phyloP scores from a whole-genome alignment of 441 rosid species.

The Omphalea diandra region DNA sequence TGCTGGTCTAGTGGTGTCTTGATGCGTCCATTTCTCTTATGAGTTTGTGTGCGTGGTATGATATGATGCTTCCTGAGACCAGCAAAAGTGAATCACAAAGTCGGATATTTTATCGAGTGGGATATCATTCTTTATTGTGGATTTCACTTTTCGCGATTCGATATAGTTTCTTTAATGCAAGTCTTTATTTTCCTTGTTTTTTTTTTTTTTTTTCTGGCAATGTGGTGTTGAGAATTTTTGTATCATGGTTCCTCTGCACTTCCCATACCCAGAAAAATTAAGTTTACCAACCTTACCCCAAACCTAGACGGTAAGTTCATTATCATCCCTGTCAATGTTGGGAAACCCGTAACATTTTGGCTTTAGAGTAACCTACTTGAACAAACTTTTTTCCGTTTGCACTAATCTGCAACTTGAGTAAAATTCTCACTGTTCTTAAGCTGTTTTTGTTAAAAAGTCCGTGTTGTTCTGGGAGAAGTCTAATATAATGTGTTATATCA shows the following conservation, averaged over 20 bases:
- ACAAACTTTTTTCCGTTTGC: too few species aligned
- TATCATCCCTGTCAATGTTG: constrained; percentile 44
- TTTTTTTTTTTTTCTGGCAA: constrained; percentile 44
- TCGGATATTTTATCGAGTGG: constrained; percentile 12
- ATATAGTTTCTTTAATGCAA: neutral
- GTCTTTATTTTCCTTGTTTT: neutral
- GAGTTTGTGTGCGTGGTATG: neutral
- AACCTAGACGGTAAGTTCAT: constrained; percentile 23
- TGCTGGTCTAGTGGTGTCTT: constrained; percentile 30
- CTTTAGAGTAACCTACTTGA: too few species aligned
- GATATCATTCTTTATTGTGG: neutral
- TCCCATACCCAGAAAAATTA: constrained; percentile 46
- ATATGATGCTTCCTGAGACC: constrained; percentile 6
- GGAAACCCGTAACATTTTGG: too few species aligned
- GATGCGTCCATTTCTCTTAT: constrained; percentile 14
- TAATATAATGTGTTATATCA: neutral
- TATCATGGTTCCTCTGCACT: constrained; percentile 31
- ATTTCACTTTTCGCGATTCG: neutral
- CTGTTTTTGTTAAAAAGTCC: too few species aligned
- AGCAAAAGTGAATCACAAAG: neutral
- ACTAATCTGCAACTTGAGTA: neutral
- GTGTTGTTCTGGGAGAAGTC: too few species aligned
- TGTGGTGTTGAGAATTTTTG: constrained; percentile 34
- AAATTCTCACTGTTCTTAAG: neutral
- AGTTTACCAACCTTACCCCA: constrained; percentile 28